Evolutionary conservation across 805 yeast species (phyloP).

Genomic region (Candida rishiriensis): DNA sequence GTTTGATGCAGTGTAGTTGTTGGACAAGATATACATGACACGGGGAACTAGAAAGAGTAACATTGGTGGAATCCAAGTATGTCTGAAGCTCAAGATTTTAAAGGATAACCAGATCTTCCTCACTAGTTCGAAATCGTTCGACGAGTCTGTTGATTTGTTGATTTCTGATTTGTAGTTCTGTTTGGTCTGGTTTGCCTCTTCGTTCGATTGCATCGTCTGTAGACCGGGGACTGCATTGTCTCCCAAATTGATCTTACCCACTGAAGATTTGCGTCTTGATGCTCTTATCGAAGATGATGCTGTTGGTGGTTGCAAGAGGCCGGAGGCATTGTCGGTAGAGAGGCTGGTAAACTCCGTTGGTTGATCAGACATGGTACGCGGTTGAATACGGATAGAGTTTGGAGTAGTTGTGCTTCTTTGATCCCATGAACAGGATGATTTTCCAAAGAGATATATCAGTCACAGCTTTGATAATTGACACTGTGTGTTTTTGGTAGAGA

Average conservation of each 20-base stretch:
- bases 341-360: not conserved
- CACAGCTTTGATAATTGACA: no score
- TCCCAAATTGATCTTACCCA: constrained; percentile 72
- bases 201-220: constrained; percentile 57
- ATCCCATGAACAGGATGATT: no score
- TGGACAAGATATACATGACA: constrained; percentile 47
- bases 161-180: constrained; percentile 28
- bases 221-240: constrained; percentile 65
- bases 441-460: no score
- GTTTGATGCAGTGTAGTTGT: constrained; percentile 55
- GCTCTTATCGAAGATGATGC: constrained; percentile 1
- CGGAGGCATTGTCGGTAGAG: not conserved
- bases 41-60: constrained; percentile 40
- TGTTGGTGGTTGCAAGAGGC: no score
- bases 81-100: constrained; percentile 52
- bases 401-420: no score
- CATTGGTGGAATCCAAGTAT: constrained; percentile 72
- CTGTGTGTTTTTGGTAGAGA: no score
- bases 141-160: constrained; percentile 19
- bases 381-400: no score
- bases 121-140: constrained; percentile 49
- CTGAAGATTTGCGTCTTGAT: constrained; percentile 46
- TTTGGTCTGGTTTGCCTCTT: constrained; percentile 37
- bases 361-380: no score
- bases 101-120: constrained; percentile 53